Percentiles rank a stretch among this genome's conserved stretches.
phyloP scores from a whole-genome alignment of 2,329 filamentous ascomycete species.

The Hypoxylon sp. region DNA sequence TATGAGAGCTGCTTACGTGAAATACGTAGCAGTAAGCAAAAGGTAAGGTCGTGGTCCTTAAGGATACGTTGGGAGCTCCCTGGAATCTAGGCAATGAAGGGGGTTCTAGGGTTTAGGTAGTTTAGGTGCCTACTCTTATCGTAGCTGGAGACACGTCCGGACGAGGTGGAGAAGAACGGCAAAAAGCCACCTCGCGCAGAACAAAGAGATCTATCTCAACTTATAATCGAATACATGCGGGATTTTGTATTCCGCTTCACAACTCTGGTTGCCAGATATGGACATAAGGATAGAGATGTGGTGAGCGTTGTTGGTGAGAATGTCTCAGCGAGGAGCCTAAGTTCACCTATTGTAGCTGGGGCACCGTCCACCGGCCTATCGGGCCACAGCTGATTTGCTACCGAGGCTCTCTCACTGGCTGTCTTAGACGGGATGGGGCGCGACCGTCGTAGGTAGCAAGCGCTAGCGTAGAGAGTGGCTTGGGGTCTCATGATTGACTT shows the following conservation, averaged over 20 bases:
- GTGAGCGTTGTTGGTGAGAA: constrained; percentile 1
- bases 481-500: constrained; percentile 1
- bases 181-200: not conserved
- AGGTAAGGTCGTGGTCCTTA: not conserved
- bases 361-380: constrained; percentile 30
- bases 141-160: not conserved
- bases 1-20: not conserved
- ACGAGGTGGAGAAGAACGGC: not conserved
- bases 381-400: constrained; percentile 31
- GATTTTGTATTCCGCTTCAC: not conserved
- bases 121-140: no score
- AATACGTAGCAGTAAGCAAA: not conserved
- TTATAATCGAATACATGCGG: not conserved
- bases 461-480: not conserved
- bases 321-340: constrained; percentile 3
- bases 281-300: not conserved
- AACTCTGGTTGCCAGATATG: not conserved
- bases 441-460: not conserved
- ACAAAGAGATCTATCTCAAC: constrained; percentile 5
- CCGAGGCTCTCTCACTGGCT: constrained; percentile 27
- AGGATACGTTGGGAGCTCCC: not conserved
- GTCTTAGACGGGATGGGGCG: not conserved
- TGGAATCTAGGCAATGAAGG: not conserved
- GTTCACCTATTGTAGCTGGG: not conserved
- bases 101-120: not conserved